Evolutionary conservation across 2,329 filamentous ascomycete genomes (phyloP).

Genomic region (Exophiala oligosperma): DNA sequence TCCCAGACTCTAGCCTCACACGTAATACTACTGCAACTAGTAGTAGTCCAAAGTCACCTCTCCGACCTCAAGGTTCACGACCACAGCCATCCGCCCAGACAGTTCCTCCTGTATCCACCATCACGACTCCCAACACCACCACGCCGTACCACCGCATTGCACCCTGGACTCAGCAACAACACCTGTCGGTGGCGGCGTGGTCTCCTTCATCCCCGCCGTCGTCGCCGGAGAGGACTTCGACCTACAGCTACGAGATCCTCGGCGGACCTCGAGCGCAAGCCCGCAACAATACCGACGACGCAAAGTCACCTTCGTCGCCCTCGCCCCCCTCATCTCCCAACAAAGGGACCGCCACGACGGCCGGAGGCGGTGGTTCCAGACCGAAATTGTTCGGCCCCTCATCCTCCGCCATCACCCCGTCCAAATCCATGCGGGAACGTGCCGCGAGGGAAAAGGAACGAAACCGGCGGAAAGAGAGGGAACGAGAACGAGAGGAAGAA

Average conservation of each 20-base stretch:
- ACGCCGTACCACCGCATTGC: not conserved
- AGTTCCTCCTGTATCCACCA: not conserved
- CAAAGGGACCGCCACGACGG: not conserved
- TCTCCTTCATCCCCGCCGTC: not conserved
- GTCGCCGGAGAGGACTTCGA: not conserved
- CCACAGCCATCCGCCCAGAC: not conserved
- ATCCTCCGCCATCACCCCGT: not conserved
- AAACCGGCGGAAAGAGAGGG: slow-evolving; percentile 1
- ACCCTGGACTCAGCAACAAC: slow-evolving; percentile 1
- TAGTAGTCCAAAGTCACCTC: not conserved
- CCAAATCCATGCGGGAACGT: not conserved
- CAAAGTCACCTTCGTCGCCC: not conserved
- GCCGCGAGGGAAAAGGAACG: not conserved
- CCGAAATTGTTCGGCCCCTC: not conserved
- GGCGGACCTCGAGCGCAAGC: slow-evolving; percentile 11
- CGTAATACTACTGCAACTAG: not conserved
- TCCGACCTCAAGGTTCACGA: not conserved
- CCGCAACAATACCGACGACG: not conserved
- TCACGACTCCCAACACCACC: not conserved
- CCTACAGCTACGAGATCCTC: slow-evolving; percentile 19
- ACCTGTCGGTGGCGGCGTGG: not conserved
- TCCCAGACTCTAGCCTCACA: not conserved
- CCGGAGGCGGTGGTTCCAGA: not conserved
- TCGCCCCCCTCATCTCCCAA: not conserved
- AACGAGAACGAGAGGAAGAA: slow-evolving; percentile 2